phyloP scores from a whole-genome alignment of 768 basidiomycete genomes.

The Calocera viscosa region DNA sequence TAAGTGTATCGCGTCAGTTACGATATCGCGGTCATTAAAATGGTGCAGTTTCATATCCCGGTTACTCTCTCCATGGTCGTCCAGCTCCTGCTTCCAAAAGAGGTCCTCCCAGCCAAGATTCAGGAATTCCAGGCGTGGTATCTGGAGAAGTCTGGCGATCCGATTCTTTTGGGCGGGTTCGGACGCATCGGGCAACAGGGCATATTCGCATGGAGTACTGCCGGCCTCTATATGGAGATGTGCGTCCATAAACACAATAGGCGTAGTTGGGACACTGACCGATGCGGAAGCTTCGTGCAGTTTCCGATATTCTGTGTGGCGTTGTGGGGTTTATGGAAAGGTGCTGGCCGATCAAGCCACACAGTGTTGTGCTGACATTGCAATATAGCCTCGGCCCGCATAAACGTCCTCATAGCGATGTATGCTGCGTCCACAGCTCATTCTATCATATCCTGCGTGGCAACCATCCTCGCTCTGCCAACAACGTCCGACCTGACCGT shows the following conservation, averaged over 20 bases:
- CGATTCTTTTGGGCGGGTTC: constrained; percentile 6
- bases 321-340: constrained; percentile 44
- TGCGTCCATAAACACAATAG: not conserved
- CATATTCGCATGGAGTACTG: not conserved
- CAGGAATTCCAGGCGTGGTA: constrained; percentile 15
- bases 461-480: constrained; percentile 43
- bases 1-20: constrained; percentile 13
- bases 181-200: constrained; percentile 1
- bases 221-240: not conserved
- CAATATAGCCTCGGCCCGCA: constrained; percentile 34
- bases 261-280: not conserved
- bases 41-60: constrained; percentile 25
- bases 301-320: constrained; percentile 66
- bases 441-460: constrained; percentile 61
- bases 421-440: constrained; percentile 71
- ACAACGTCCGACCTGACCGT: constrained; percentile 23
- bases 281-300: constrained; percentile 45
- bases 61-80: constrained; percentile 28
- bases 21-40: not conserved
- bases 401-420: constrained; percentile 52
- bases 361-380: not conserved
- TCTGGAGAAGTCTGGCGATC: constrained; percentile 3
- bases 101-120: constrained; percentile 19
- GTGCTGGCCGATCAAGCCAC: constrained; percentile 24
- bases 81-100: constrained; percentile 27